A percentile compares a stretch with the other conserved stretches of the same genome.
Evolutionary conservation across 176 grass and related monocot genomes (phyloP).

Genomic region (Carex kokanica): DNA sequence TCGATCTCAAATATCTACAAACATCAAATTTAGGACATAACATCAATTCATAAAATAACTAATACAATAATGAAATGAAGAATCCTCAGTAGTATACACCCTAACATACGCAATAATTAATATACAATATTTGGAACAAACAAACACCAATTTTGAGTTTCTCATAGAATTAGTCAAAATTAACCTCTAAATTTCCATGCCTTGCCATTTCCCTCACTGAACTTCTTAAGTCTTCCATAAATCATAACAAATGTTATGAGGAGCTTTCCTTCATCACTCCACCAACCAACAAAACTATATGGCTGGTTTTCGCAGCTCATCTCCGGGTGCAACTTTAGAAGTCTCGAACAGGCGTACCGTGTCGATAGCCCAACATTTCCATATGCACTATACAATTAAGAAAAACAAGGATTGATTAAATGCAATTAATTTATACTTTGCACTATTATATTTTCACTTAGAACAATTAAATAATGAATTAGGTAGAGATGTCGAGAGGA

Average conservation of each 20-base stretch:
- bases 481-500: no score
- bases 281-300: slow-evolving; percentile 58
- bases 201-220: slow-evolving; percentile 28
- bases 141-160: not conserved
- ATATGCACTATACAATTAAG: slow-evolving; percentile 37
- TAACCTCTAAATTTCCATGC: slow-evolving; percentile 24
- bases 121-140: no score
- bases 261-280: slow-evolving; percentile 72
- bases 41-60: no score
- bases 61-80: no score
- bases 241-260: slow-evolving; percentile 58
- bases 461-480: no score
- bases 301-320: slow-evolving; percentile 43
- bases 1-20: no score
- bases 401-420: not conserved
- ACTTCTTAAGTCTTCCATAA: slow-evolving; percentile 60
- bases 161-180: not conserved
- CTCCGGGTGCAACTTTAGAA: slow-evolving; percentile 31
- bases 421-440: not conserved
- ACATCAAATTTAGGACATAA: no score
- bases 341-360: slow-evolving; percentile 57
- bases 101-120: no score
- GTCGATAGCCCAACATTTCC: slow-evolving; percentile 67
- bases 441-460: not conserved
- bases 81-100: no score